A percentile compares a stretch with the other conserved stretches of the same genome.
These are phyloP conservation scores for Fusarium solani-melongenae DNA, from an alignment of 2,329 filamentous ascomycete species.

Conservation along the genomic window DNA sequence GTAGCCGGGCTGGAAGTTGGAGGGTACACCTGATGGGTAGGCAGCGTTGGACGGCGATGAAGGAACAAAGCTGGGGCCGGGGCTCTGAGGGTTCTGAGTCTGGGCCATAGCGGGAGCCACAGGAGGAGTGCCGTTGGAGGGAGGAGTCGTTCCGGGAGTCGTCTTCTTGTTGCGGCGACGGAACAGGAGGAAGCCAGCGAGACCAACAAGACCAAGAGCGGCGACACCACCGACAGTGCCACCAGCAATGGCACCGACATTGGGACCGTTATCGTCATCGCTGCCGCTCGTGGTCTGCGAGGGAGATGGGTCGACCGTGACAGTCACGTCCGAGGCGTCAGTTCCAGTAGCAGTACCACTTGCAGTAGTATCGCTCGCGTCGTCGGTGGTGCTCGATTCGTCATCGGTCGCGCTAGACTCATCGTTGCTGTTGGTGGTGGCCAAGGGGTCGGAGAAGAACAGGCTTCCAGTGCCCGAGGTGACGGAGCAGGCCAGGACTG, in stretches of 20 bases:
- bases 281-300: constrained; percentile 41
- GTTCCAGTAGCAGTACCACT: not conserved
- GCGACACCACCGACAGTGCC: constrained; percentile 60
- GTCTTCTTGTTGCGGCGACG: constrained; percentile 51
- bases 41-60: constrained; percentile 36
- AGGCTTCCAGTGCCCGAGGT: constrained; percentile 40
- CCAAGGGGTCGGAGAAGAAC: constrained; percentile 46
- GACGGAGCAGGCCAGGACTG: constrained; percentile 44
- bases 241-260: constrained; percentile 58
- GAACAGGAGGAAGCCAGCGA: constrained; percentile 54
- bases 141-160: constrained; percentile 29
- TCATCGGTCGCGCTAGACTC: constrained; percentile 11
- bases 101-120: constrained; percentile 35
- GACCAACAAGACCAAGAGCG: constrained; percentile 53
- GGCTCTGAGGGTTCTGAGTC: constrained; percentile 29
- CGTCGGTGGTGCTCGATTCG: constrained; percentile 16
- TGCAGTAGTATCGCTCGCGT: constrained; percentile 5
- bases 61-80: constrained; percentile 29
- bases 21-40: constrained; percentile 45
- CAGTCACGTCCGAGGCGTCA: constrained; percentile 6
- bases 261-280: constrained; percentile 40
- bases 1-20: constrained; percentile 36
- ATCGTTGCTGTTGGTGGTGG: constrained; percentile 9
- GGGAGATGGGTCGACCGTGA: constrained; percentile 13
- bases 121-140: constrained; percentile 17